Evolutionary conservation across 805 yeast genomes (phyloP), one percentile per base, ranked within the genome.

Genomic region (Candida xyloterini): DNA sequence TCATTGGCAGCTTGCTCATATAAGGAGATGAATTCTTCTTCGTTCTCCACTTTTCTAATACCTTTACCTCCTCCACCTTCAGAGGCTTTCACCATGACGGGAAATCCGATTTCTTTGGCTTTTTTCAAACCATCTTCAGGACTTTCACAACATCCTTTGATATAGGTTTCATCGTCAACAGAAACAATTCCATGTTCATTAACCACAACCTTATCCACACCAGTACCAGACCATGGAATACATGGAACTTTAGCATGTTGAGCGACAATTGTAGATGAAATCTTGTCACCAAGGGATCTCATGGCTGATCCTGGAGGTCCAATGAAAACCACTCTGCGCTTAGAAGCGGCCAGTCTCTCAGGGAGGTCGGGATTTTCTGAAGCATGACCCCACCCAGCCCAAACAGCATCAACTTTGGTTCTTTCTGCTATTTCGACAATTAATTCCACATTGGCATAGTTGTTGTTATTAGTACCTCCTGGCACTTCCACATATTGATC

Each of bases 311-410:
- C 98, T 50, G 99, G 99, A 46, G 99, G 99, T 50, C 99, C 99
- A 63, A 93, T 93, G 59, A 93, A 93, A 40, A 93, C 74, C 56
- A 95, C 84, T 58, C 77, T 85, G 65, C 88, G 84, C 45, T 90
- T 88, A 14, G 96, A 88, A n/a, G 83, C 82, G 11, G 98, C 97
- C 62, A 93, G 74, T 65, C 76, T 79, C 66, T 93, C 99, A 21
- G 99, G 99, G 51, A 93, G 77, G 33, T 71, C 64, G 20, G 99
- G 99, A 68, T 95, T 91, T 71, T 93, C 99, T n/a, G 96, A 87
- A 21, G 99, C 99, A 63, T 95, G 99, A 57, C 99, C 99, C 99
- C 99, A 93, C 57, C 99, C 99, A 25, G 99, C 99, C 99, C 99
- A 93, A 43, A 93, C 99, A 18, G 99, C 99, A 63, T 93, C 95